Percentiles rank a stretch among this genome's conserved stretches.
phyloP scores from a whole-genome alignment of 2,329 filamentous ascomycete species.

The Alternaria panax region DNA sequence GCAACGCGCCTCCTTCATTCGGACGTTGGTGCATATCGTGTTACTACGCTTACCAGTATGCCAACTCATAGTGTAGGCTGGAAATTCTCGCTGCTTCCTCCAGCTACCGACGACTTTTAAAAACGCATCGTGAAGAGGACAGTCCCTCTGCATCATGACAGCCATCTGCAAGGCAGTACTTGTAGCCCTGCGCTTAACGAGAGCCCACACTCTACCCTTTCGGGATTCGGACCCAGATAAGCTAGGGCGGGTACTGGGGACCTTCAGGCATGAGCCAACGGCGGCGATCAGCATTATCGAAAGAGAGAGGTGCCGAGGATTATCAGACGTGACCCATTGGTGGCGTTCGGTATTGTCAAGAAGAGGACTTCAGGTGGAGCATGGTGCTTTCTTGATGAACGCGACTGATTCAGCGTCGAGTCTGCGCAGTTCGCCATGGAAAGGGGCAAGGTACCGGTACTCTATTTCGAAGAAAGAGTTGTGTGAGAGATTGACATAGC shows the following conservation, averaged over 20 bases:
- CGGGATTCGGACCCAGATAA: not conserved
- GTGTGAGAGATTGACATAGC: constrained; percentile 28
- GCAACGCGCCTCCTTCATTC: not conserved
- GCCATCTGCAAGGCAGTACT: not conserved
- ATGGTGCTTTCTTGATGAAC: constrained; percentile 8
- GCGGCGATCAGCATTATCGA: constrained; percentile 11
- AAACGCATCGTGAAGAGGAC: not conserved
- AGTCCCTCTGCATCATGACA: not conserved
- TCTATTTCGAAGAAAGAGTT: constrained; percentile 23
- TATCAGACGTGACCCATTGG: constrained; percentile 7
- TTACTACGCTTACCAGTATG: not conserved
- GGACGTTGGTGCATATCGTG: not conserved
- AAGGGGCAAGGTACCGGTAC: constrained; percentile 22
- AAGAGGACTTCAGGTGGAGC: not conserved
- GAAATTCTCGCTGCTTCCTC: not conserved
- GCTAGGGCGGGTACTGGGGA: not conserved
- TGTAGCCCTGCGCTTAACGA: not conserved
- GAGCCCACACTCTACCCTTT: constrained; percentile 1
- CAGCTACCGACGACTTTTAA: not conserved
- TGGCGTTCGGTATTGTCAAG: constrained; percentile 11
- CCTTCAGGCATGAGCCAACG: constrained; percentile 7
- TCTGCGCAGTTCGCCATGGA: constrained; percentile 6
- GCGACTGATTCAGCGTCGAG: constrained; percentile 17
- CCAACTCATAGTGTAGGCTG: not conserved
- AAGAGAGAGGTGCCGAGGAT: constrained; percentile 2